phyloP scores from a whole-genome alignment of 164 flowering plant species.

The Aristolochia contorta region DNA sequence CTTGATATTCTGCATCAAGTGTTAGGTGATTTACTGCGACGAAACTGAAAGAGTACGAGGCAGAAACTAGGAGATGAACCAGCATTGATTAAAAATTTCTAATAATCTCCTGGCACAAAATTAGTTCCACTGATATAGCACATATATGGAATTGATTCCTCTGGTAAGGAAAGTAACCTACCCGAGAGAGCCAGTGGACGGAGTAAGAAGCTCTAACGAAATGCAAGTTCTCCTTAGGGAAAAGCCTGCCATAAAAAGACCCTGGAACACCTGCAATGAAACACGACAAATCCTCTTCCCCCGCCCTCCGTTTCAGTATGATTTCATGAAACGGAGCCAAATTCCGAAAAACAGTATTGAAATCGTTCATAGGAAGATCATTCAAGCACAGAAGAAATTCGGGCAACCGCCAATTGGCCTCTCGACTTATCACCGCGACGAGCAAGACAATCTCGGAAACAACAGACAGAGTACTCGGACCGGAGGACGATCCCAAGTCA shows the following conservation, averaged over 20 bases:
- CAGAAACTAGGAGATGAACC: no score
- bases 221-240: conserved; percentile 30
- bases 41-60: no score
- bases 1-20: no score
- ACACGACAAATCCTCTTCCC: conserved; percentile 15
- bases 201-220: conserved; percentile 55
- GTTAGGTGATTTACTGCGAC: no score
- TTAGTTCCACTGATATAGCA: no score
- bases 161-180: no score
- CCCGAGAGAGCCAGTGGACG: conserved; percentile 54
- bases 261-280: conserved; percentile 43
- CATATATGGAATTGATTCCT: no score
- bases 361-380: conserved; percentile 52
- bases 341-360: conserved; percentile 35
- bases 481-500: conserved; percentile 64
- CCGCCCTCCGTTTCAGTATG: neutral
- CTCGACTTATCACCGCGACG: conserved; percentile 7
- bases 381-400: conserved; percentile 36
- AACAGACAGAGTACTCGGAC: conserved; percentile 46
- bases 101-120: no score
- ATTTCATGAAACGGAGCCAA: conserved; percentile 20
- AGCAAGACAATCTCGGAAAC: conserved; percentile 22
- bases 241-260: conserved; percentile 54
- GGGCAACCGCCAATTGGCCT: conserved; percentile 14
- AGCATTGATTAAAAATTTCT: no score